These are phyloP conservation scores for Sugiyamaella valdiviana DNA, from an alignment of 805 yeast genomes.

Conservation along the genomic window DNA sequence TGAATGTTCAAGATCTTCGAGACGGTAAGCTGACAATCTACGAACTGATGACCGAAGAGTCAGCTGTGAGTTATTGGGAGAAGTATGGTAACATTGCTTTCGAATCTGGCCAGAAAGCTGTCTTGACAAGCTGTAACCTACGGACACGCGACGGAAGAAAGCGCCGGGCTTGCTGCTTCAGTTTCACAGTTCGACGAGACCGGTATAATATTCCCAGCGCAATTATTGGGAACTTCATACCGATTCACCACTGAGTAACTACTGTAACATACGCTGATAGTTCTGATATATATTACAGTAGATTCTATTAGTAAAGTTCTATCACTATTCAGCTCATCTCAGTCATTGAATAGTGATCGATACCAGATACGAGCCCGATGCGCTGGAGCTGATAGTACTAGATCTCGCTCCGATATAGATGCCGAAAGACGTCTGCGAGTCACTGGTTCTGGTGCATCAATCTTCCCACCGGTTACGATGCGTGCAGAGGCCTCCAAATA, in stretches of 20 bases:
- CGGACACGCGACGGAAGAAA: conserved; percentile 76
- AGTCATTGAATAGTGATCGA: too few species aligned
- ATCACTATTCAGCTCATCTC: too few species aligned
- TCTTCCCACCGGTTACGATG: too few species aligned
- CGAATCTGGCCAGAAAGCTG: conserved; percentile 93
- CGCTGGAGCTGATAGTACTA: too few species aligned
- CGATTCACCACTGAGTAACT: conserved; percentile 41
- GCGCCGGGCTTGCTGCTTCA: conserved; percentile 82
- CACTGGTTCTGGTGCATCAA: too few species aligned
- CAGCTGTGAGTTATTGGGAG: conserved; percentile 97
- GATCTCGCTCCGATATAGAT: too few species aligned
- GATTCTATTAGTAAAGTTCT: too few species aligned
- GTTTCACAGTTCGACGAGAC: conserved; percentile 89
- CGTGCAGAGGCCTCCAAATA: too few species aligned
- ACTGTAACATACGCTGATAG: too few species aligned
- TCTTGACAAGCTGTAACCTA: conserved; percentile 82
- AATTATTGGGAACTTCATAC: conserved; percentile 92
- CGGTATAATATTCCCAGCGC: conserved; percentile 92
- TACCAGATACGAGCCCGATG: too few species aligned
- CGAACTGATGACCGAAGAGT: conserved; percentile 90
- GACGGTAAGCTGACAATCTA: conserved; percentile 90
- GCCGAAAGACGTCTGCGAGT: too few species aligned
- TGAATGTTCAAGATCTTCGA: conserved; percentile 79
- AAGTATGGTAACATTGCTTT: conserved; percentile 94
- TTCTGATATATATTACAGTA: too few species aligned